Evolutionary conservation across 2,329 filamentous ascomycete species (phyloP).

Genomic region (Xylariaceae sp.): DNA sequence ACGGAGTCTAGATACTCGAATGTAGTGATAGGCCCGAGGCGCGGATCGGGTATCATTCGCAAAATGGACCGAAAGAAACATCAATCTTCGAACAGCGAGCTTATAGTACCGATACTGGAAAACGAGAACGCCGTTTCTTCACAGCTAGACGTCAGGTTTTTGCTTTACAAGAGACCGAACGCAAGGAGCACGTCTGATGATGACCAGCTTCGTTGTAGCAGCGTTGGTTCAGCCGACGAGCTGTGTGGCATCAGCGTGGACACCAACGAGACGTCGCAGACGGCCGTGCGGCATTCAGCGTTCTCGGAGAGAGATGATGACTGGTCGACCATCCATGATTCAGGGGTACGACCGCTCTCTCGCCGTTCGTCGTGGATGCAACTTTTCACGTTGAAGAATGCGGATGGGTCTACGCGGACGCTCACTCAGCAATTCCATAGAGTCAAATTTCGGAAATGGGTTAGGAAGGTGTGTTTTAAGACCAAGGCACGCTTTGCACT

Average conservation of each 20-base stretch:
- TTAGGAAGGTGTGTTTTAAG: slow-evolving; percentile 20
- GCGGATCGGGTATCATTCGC: neutral
- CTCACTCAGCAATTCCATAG: slow-evolving; percentile 19
- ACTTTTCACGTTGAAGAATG: slow-evolving; percentile 3
- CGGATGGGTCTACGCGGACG: slow-evolving; percentile 15
- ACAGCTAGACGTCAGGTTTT: slow-evolving; percentile 19
- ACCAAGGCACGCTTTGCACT: slow-evolving; percentile 23
- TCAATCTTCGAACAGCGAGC: slow-evolving; percentile 8
- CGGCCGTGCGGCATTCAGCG: slow-evolving; percentile 5
- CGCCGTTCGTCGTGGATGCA: slow-evolving; percentile 8
- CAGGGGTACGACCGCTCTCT: neutral
- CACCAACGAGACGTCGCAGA: slow-evolving; percentile 5
- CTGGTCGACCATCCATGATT: slow-evolving; percentile 11
- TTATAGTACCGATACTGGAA: slow-evolving; percentile 12
- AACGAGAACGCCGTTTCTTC: slow-evolving; percentile 17
- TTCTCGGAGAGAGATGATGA: slow-evolving; percentile 5
- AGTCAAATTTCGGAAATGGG: slow-evolving; percentile 23
- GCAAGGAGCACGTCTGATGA: slow-evolving; percentile 12
- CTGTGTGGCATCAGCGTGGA: slow-evolving; percentile 15
- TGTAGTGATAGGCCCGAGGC: too few species aligned
- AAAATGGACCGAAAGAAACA: neutral
- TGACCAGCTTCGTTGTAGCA: slow-evolving; percentile 7
- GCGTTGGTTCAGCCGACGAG: slow-evolving; percentile 12
- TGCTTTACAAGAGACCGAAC: slow-evolving; percentile 5
- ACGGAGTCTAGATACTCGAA: neutral